These are phyloP conservation scores for Lentinula edodes DNA, from an alignment of 768 basidiomycete species.

Conservation along the genomic window DNA sequence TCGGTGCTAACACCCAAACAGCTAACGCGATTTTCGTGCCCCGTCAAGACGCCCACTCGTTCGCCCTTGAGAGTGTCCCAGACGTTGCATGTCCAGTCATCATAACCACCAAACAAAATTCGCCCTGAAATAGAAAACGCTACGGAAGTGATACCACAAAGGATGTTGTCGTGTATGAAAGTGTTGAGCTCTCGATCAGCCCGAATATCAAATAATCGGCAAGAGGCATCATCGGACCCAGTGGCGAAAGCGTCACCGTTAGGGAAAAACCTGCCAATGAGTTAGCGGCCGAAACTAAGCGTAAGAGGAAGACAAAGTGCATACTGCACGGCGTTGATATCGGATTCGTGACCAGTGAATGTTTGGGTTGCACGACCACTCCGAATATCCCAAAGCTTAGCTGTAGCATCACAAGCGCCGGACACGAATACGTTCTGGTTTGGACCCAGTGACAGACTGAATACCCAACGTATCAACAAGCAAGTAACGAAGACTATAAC, in stretches of 20 bases:
- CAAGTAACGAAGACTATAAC: background rate
- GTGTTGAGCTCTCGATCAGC: slow-evolving; percentile 96
- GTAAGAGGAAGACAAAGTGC: slow-evolving; percentile 26
- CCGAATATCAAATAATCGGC: slow-evolving; percentile 95
- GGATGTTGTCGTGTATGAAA: slow-evolving; percentile 97
- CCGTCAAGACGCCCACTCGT: slow-evolving; percentile 93
- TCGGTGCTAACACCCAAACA: slow-evolving; percentile 95
- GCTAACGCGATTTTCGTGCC: slow-evolving; percentile 96
- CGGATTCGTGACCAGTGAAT: slow-evolving; percentile 96
- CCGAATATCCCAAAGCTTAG: slow-evolving; percentile 98
- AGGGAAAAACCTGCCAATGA: slow-evolving; percentile 85
- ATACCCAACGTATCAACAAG: slow-evolving; percentile 10
- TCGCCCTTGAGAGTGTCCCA: slow-evolving; percentile 99
- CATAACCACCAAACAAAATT: slow-evolving; percentile 96
- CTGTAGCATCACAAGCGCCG: slow-evolving; percentile 96
- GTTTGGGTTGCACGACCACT: slow-evolving; percentile 97
- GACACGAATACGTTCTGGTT: slow-evolving; percentile 97
- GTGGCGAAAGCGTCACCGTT: slow-evolving; percentile 99
- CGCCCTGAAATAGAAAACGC: slow-evolving; percentile 98
- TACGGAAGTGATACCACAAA: slow-evolving; percentile 98
- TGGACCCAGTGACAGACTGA: slow-evolving; percentile 88
- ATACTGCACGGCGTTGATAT: slow-evolving; percentile 98
- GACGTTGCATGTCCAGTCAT: slow-evolving; percentile 99
- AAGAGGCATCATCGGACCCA: slow-evolving; percentile 98
- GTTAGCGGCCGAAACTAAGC: slow-evolving; percentile 10